Evolutionary conservation across 1,284 basidiomycete species (phyloP).

Genomic region (Pholiota adiposa): DNA sequence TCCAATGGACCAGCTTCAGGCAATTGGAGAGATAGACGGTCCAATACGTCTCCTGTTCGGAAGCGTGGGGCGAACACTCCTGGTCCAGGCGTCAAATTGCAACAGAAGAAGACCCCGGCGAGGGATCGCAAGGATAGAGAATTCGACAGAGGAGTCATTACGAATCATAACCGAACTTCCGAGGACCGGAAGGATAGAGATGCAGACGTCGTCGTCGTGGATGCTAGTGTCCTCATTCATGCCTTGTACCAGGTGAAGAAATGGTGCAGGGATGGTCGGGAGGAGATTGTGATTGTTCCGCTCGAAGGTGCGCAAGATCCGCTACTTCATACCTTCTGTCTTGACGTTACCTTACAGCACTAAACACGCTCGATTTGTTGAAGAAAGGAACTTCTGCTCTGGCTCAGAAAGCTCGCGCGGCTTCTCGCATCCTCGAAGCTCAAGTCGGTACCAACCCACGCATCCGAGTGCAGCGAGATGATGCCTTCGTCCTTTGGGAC

Average conservation of each 20-base stretch:
- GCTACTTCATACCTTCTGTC: background rate
- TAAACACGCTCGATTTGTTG: conserved; percentile 91
- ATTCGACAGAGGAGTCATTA: conserved; percentile 15
- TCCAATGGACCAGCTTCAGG: conserved; percentile 51
- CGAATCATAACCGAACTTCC: conserved; percentile 39
- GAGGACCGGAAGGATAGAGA: conserved; percentile 48
- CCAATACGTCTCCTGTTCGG: conserved; percentile 19
- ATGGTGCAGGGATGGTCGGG: conserved; percentile 74
- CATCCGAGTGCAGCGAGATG: conserved; percentile 77
- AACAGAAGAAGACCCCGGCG: conserved; percentile 36
- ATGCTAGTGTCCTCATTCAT: conserved; percentile 87
- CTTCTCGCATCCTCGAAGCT: conserved; percentile 81
- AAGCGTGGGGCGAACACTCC: conserved; percentile 33
- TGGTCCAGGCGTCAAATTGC: conserved; percentile 33
- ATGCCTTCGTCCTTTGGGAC: conserved; percentile 82
- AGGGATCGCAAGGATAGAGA: conserved; percentile 32
- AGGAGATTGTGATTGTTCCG: conserved; percentile 80
- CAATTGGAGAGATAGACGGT: conserved; percentile 62
- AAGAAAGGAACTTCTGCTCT: conserved; percentile 86
- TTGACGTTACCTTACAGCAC: conserved; percentile 49
- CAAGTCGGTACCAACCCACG: conserved; percentile 80
- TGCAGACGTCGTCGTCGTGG: conserved; percentile 79
- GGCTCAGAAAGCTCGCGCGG: conserved; percentile 81
- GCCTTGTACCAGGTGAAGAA: conserved; percentile 81
- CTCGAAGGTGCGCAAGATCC: conserved; percentile 75